A percentile compares a stretch with the other conserved stretches of the same genome.
These are phyloP conservation scores for Penicillium steckii DNA, from an alignment of 495 filamentous ascomycete species.

Conservation along the genomic window DNA sequence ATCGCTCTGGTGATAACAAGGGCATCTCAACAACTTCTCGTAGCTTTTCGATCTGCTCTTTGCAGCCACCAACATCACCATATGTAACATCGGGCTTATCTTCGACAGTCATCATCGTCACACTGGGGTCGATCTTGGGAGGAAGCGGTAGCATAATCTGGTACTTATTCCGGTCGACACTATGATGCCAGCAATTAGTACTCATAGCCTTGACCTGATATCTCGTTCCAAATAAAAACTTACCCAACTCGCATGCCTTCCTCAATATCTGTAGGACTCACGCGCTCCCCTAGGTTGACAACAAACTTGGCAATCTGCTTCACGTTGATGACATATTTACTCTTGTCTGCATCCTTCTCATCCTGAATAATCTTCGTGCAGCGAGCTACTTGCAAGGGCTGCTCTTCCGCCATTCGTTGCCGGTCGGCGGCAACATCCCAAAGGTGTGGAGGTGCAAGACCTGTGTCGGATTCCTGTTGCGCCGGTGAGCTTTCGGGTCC, in stretches of 20 bases:
- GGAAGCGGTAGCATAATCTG: conserved; percentile 97
- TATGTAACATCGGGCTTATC: conserved; percentile 99
- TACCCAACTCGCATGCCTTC: conserved; percentile 97
- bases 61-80: conserved; percentile 97
- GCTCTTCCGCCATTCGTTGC: conserved; percentile 97
- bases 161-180: conserved; percentile 97
- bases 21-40: conserved; percentile 99
- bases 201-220: not conserved
- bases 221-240: conserved; percentile 12
- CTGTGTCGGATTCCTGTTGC: conserved; percentile 90
- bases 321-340: conserved; percentile 99
- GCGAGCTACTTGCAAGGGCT: conserved; percentile 93
- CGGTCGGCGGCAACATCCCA: conserved; percentile 98
- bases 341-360: conserved; percentile 95
- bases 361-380: conserved; percentile 99
- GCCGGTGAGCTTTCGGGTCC: conserved; percentile 23
- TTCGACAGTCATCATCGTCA: conserved; percentile 99
- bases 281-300: conserved; percentile 94
- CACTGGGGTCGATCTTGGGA: conserved; percentile 97
- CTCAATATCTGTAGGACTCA: conserved; percentile 97
- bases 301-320: conserved; percentile 99
- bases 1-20: conserved; percentile 90
- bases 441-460: conserved; percentile 94
- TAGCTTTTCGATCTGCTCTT: conserved; percentile 99
- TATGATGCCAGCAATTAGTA: conserved; percentile 27